Evolutionary conservation across 352 stramenopile species (phyloP), one percentile per base, ranked within the genome.

Genomic region (Globisporangium abappressorium): DNA sequence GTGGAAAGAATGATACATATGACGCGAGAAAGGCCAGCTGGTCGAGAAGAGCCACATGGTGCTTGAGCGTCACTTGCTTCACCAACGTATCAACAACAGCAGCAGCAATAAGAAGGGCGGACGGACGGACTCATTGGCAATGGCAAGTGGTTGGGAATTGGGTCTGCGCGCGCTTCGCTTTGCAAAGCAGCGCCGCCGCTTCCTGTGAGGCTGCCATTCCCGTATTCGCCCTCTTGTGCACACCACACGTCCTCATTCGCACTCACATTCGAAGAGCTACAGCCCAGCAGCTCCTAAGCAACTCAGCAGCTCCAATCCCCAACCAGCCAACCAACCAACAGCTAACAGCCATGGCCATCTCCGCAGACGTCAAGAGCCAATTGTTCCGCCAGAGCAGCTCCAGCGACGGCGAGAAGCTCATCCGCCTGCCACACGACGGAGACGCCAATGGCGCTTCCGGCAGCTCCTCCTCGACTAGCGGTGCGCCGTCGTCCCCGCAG

Each of bases 351-450:
- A 69, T 69, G 63, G 54, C 63, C 41, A 69, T 69, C 53, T 57
- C 63, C 30, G 63, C 63, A 49, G 63, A 69, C 56, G 63, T 69
- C 26, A 69, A 69, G 36, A 69, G 26, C 54, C 63, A 69, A 28
- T 38, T 69, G 22, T 69, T 69, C 53, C 53, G 63, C 38, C 63
- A 69, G 56, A 69, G 63, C 54, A 69, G 63, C 63, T 69, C 63
- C 26, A 63, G 54, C 43, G 51, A 63, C 14, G 63, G 51, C 26
- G 63, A 69, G 54, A 69, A 69, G 56, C 63, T 69, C 63, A 69
- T 69, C 20, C 63, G 63, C 20, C 28, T 69, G 20, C 63, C 63
- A 26, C 53, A 69, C 41, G 63, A 69, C 11, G 47, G 34, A 49
- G 61, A 60, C 22, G 55, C 30, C 53, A 36, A n/a, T 8, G 11